Percentiles rank a stretch among this genome's conserved stretches.
Evolutionary conservation across 345 rosid genomes (phyloP).

Genomic region (Syzygium aqueum): DNA sequence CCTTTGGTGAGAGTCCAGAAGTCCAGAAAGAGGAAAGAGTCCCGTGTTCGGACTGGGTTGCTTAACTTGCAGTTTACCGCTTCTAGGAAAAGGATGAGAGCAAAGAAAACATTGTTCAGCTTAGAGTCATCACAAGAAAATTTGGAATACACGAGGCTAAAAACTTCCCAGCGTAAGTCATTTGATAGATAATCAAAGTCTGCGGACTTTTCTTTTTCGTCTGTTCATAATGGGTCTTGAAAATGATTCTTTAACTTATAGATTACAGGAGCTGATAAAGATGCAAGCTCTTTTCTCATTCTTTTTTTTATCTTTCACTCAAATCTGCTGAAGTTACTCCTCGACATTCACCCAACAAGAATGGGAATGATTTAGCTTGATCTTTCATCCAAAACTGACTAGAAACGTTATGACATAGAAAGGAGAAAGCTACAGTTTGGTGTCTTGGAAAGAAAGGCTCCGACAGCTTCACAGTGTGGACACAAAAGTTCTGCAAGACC

Average conservation of each 20-base stretch:
- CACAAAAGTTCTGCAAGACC: neutral
- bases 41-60: constrained; percentile 12
- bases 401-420: neutral
- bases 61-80: constrained; percentile 52
- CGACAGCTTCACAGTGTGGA: neutral
- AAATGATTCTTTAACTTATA: neutral
- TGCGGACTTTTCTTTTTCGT: neutral
- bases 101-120: neutral
- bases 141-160: neutral
- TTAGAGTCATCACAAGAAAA: neutral
- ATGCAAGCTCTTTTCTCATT: neutral
- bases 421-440: neutral
- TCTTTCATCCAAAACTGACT: neutral
- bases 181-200: neutral
- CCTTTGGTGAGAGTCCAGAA: constrained; percentile 1
- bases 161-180: neutral
- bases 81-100: neutral
- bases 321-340: neutral
- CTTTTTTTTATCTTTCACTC: neutral
- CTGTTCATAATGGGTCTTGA: neutral
- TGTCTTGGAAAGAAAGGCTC: neutral
- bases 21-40: constrained; percentile 2
- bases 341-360: neutral
- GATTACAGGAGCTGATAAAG: neutral
- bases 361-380: neutral